Conservation (phyloP, 306 rosid species). For the Herpetospermum pedunculosum region DNA sequence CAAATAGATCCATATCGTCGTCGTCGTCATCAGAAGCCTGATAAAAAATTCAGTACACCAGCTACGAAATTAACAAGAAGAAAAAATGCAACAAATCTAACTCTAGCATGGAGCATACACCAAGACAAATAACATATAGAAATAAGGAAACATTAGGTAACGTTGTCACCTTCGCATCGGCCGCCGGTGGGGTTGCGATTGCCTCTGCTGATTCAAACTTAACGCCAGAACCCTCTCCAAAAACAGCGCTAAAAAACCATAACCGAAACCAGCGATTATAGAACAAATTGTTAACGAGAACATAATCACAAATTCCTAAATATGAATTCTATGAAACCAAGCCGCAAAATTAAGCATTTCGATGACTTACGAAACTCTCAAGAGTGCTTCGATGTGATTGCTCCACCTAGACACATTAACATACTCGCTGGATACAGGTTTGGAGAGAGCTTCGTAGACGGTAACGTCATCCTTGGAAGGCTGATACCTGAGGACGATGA, state of each 20-base stretch:
- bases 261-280: background rate
- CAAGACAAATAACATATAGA: background rate
- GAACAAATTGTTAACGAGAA: background rate
- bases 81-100: too few relatives aligned
- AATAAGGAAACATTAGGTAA: background rate
- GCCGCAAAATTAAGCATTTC: background rate
- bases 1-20: slow-evolving; percentile 88
- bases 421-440: slow-evolving; percentile 39
- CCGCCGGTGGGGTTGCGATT: slow-evolving; percentile 70
- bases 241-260: slow-evolving; percentile 51
- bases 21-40: slow-evolving; percentile 71
- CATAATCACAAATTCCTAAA: background rate
- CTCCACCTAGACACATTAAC: slow-evolving; percentile 74
- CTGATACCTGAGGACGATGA: slow-evolving; percentile 36
- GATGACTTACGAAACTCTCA: slow-evolving; percentile 74
- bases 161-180: slow-evolving; percentile 54
- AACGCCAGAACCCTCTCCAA: slow-evolving; percentile 80
- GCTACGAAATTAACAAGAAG: background rate
- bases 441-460: slow-evolving; percentile 44
- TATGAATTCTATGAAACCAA: background rate
- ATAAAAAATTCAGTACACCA: background rate
- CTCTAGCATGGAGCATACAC: background rate
- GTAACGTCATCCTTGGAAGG: slow-evolving; percentile 90
- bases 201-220: slow-evolving; percentile 38
- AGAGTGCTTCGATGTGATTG: slow-evolving; percentile 67